Evolutionary conservation across 768 basidiomycete genomes (phyloP), one percentile per base, ranked within the genome.

Genomic region (Suillus occidentalis): DNA sequence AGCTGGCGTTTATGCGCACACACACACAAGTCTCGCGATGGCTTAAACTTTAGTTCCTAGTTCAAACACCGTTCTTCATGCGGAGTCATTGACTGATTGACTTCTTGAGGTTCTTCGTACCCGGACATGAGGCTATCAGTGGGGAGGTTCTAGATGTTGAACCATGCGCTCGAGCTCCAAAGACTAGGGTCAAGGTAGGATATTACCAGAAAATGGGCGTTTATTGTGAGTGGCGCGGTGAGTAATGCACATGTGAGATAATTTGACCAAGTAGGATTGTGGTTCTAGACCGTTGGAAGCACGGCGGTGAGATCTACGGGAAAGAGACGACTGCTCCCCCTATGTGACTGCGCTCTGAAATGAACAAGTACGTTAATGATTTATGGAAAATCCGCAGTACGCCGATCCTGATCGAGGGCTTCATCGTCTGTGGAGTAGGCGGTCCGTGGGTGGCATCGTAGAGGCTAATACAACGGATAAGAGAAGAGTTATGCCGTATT

Each of bases 331-430:
- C 8, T 2, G n/a, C 12, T n/a, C 53, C 53, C 34, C 53, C 53
- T 55, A 55, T 28, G 28, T 28, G 28, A 34, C 53, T 55, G 10
- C n/a, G n/a, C n/a, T n/a, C n/a, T n/a, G n/a, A n/a, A 36, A 55
- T 55, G 53, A 55, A n/a, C 34, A 13, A n/a, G 53, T 55, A 55
- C 20, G 53, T 55, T 55, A 55, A 55, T 55, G 34, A 55, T n/a
- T 20, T 12, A 34, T 31, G 28, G 18, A 13, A 55, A 55, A n/a
- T 34, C 53, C 53, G 53, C 34, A 55, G 53, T 55, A 36, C 1
- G 12, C 12, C 20, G 53, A 55, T 55, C 53, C 31, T 1, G 34
- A 55, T 55, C 53, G 53, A 28, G 28, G 28, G 28, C 28, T 28
- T 28, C n/a, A n/a, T n/a, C n/a, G n/a, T n/a, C 52, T 53, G 9